Conservation (phyloP, 1,284 basidiomycete genomes). For the Thecaphora frezii region DNA sequence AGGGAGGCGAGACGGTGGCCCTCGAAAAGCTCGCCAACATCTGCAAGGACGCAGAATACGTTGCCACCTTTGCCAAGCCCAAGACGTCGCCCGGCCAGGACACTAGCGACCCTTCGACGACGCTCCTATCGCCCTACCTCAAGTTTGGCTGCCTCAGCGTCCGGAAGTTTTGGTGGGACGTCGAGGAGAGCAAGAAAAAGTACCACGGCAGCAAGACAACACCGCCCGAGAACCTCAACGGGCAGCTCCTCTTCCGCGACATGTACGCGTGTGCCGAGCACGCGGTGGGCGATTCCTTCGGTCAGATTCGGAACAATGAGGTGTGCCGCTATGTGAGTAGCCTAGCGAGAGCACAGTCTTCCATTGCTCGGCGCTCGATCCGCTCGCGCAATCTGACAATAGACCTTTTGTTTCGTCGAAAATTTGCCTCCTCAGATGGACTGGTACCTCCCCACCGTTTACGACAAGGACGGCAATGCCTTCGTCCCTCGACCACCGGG, state of each 20-base stretch:
- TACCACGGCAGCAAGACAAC: constrained; percentile 41
- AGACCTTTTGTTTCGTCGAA: background rate
- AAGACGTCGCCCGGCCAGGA: constrained; percentile 56
- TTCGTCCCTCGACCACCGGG: constrained; percentile 60
- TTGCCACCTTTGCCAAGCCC: constrained; percentile 64
- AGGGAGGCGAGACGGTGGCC: constrained; percentile 63
- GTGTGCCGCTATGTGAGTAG: constrained; percentile 56
- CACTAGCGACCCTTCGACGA: constrained; percentile 45
- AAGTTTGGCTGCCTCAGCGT: constrained; percentile 65
- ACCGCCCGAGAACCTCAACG: constrained; percentile 41
- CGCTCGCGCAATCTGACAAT: background rate
- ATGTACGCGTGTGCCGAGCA: constrained; percentile 63
- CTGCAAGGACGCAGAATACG: constrained; percentile 59
- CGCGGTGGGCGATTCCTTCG: constrained; percentile 60
- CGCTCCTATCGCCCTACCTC: constrained; percentile 62
- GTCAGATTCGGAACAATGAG: constrained; percentile 61
- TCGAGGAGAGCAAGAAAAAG: constrained; percentile 32
- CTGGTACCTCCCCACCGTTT: constrained; percentile 62
- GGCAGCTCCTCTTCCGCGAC: constrained; percentile 61
- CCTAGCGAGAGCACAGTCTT: no score
- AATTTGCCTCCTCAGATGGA: constrained; percentile 47
- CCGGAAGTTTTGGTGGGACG: constrained; percentile 44
- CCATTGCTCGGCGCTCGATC: no score
- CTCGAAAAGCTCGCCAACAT: constrained; percentile 60
- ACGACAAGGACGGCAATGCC: constrained; percentile 58